Base-by-base conservation (phyloP, 331 rosid genomes). In the Acacia concinna region DNA sequence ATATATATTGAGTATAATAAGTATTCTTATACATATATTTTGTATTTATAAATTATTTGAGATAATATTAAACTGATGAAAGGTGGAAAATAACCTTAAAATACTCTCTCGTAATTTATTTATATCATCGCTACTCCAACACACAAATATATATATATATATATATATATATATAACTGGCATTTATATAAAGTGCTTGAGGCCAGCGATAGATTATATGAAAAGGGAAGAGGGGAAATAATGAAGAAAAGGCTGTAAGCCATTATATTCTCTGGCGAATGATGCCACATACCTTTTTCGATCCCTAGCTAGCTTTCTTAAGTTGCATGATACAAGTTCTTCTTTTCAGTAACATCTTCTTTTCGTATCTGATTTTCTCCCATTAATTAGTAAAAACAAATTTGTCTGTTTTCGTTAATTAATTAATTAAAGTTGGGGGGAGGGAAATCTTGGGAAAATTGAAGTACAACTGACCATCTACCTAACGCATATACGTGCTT, bases 181-280 rank as follows among this genome's bases (percentile, higher is more conserved):
- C 23, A 8, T 37, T 31, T 68, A 32, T 69, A 35, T 46, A 65
- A 51, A 75, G 62, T 59, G 47, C 34, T 5, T 32, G 59, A 73
- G 73, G 72, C n/a, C n/a, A n/a, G n/a, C 25, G 17, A 54, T 62
- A 56, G 46, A 73, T 32, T 56, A 62, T 67, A 68, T 66, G 68
- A 75, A 59, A 79, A 34, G 62, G 62, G 52, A 76, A 78, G 59
- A 59, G 52, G 44, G 38, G 74, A 44, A 62, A 79, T 75, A 79
- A 68, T 75, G 54, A 78, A 73, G 2, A 35, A 83, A 74, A 70
- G 51, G 76, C 79, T 71, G 79, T 54, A 76, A 80, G 63, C 76
- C 84, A 80, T 71, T 40, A n/a, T n/a, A n/a, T 15, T 68, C 72
- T 4, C 0, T 38, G 31, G 77, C 59, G 79, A 80, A 65, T 59